Evolutionary conservation across 306 rosid genomes (phyloP), one percentile per base, ranked within the genome.

Genomic region (Quercus glauca): DNA sequence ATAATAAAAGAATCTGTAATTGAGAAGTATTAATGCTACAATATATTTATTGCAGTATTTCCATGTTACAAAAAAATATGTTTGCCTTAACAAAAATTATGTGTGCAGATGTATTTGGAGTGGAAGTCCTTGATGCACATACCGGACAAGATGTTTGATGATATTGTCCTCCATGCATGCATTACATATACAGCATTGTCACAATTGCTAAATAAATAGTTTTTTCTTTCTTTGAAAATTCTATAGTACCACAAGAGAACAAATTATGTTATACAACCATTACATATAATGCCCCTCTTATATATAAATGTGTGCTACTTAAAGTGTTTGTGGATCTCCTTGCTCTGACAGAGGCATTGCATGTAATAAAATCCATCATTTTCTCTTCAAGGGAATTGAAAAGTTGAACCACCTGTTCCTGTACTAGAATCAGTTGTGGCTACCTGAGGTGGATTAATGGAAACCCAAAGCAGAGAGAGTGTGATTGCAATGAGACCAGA

Each of bases 401-500:
- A 87, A 41, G 53, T 49, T 10, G 17, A 49, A 49, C 53, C 53
- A 10, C 53, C 53, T 49, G 53, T 83, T 3, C 82, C 88, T 0
- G 2, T 1, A 18, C 64, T 74, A 19, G 76, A 3, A 5, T 63
- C 81, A 71, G 0, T 12, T 77, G 72, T 15, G 26, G 26, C n/a
- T 68, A 49, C 82, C 20, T 31, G 14, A 0, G 91, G 89, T 4
- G 91, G 91, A 18, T 70, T 85, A 75, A 88, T 37, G 12, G 89
- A 63, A 33, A 85, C 21, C 87, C 87, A 82, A n/a, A 88, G 81
- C 21, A 88, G 68, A 31, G 91, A 88, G 10, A 88, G 72, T 0
- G 85, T 88, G 59, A 88, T 88, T 15, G 91, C 89, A 61, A 88
- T 82, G 57, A 88, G 89, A 78, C 91, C 91, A 5, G 91, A 67